Evolutionary conservation across 2,329 filamentous ascomycete species (phyloP).

Genomic region (Fusarium sterilihyphosum): DNA sequence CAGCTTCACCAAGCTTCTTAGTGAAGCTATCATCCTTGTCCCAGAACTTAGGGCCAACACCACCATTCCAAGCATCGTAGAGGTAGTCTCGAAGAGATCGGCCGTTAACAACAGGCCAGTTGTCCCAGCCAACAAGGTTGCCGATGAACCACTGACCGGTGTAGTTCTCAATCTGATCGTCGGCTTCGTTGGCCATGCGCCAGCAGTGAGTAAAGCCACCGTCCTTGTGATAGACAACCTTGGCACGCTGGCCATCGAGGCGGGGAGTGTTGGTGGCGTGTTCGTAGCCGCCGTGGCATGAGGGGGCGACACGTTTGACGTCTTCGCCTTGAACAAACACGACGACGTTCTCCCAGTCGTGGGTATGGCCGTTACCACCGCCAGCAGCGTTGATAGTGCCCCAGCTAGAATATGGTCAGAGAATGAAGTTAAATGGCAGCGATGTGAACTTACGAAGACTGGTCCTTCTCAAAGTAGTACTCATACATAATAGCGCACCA

Average conservation of each 20-base stretch:
- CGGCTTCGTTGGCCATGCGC: constrained; percentile 44
- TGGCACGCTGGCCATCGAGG: constrained; percentile 42
- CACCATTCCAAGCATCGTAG: constrained; percentile 16
- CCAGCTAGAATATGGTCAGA: not conserved
- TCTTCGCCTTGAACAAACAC: constrained; percentile 25
- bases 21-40: constrained; percentile 6
- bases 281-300: constrained; percentile 17
- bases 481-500: constrained; percentile 47
- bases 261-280: constrained; percentile 3
- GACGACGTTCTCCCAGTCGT: constrained; percentile 29
- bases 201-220: constrained; percentile 48
- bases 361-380: constrained; percentile 5
- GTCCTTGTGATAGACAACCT: constrained; percentile 54
- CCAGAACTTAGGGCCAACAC: constrained; percentile 21
- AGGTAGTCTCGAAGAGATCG: constrained; percentile 7
- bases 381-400: constrained; percentile 3
- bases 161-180: constrained; percentile 47
- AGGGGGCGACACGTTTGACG: constrained; percentile 22
- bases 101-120: constrained; percentile 37
- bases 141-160: constrained; percentile 48
- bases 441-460: not conserved
- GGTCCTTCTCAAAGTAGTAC: constrained; percentile 26
- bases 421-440: accelerated
- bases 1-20: constrained; percentile 10
- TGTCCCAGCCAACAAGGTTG: constrained; percentile 33